Evolutionary conservation across 352 stramenopile species (phyloP).

Genomic region (Phytophthora palmivora): DNA sequence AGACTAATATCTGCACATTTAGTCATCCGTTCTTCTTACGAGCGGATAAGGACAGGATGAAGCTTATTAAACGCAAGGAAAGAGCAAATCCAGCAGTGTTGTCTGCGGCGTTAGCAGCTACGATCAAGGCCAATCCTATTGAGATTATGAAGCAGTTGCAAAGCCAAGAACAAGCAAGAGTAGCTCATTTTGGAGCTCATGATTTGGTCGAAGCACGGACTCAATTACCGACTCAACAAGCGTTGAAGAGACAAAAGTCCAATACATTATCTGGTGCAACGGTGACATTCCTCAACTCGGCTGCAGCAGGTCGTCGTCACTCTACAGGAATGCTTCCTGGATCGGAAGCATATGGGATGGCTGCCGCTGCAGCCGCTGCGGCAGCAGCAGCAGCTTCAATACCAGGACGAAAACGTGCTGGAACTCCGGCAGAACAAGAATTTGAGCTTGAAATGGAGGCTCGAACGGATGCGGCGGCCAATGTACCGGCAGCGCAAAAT

Average conservation of each 20-base stretch:
- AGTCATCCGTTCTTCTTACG: conserved; percentile 74
- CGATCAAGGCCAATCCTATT: conserved; percentile 27
- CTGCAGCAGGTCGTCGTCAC: conserved; percentile 44
- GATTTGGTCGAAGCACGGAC: conserved; percentile 25
- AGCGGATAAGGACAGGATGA: conserved; percentile 69
- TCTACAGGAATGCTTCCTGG: conserved; percentile 56
- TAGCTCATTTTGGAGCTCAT: conserved; percentile 28
- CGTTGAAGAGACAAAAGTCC: conserved; percentile 49
- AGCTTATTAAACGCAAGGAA: conserved; percentile 81
- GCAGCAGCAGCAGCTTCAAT: conserved; percentile 12
- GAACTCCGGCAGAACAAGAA: conserved; percentile 41
- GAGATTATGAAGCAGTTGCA: conserved; percentile 23
- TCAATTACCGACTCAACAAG: conserved; percentile 39
- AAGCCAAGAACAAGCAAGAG: conserved; percentile 13
- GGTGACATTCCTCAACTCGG: conserved; percentile 42
- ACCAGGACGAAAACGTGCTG: conserved; percentile 23
- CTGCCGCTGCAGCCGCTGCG: conserved; percentile 31
- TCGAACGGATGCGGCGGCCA: conserved; percentile 17
- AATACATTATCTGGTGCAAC: conserved; percentile 35
- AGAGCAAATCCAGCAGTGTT: conserved; percentile 30
- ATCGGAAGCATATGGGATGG: conserved; percentile 39
- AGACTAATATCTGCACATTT: conserved; percentile 80
- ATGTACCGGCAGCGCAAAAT: conserved; percentile 20
- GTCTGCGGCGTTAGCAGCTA: conserved; percentile 17
- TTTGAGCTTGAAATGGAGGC: conserved; percentile 46